Percentiles rank a stretch among this genome's conserved stretches.
Conservation (phyloP, 2,329 filamentous ascomycete genomes). For the Talaromyces sp. region DNA sequence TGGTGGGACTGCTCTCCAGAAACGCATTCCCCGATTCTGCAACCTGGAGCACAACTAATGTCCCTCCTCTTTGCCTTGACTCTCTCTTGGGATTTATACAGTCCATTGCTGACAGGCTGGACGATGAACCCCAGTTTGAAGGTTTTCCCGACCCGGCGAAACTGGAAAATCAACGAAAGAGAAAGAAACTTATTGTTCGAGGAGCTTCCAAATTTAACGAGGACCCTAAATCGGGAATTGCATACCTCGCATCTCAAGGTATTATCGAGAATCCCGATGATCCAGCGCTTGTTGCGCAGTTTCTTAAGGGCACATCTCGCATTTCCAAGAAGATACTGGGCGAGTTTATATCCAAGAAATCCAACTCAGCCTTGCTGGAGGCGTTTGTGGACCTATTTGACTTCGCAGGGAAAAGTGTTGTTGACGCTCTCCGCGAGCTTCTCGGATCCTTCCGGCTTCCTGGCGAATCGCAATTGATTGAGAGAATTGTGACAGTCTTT, state of each 20-base stretch:
- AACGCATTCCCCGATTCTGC: constrained; percentile 96
- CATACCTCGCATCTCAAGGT: constrained; percentile 76
- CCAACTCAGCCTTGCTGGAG: constrained; percentile 76
- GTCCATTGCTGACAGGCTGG: constrained; percentile 79
- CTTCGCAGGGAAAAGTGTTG: constrained; percentile 77
- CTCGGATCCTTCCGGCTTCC: constrained; percentile 89
- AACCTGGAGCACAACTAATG: constrained; percentile 98
- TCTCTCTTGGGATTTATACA: constrained; percentile 86
- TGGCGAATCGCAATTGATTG: constrained; percentile 87
- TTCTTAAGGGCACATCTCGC: constrained; percentile 79
- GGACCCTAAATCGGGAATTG: constrained; percentile 81
- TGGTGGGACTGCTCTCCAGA: constrained; percentile 84
- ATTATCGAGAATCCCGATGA: constrained; percentile 74
- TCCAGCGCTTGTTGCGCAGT: constrained; percentile 73
- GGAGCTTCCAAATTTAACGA: constrained; percentile 93
- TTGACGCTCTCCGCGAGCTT: constrained; percentile 83
- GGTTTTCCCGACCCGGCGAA: constrained; percentile 60
- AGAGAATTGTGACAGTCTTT: constrained; percentile 84
- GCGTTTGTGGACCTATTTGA: constrained; percentile 85
- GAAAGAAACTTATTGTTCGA: constrained; percentile 83
- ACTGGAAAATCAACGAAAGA: constrained; percentile 66
- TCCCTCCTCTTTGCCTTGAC: constrained; percentile 89
- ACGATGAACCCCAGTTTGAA: constrained; percentile 60
- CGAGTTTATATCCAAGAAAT: constrained; percentile 87
- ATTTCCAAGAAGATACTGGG: constrained; percentile 87